Evolutionary conservation across 2,329 filamentous ascomycete genomes (phyloP).

Genomic region (Aspergillus transmontanensis): DNA sequence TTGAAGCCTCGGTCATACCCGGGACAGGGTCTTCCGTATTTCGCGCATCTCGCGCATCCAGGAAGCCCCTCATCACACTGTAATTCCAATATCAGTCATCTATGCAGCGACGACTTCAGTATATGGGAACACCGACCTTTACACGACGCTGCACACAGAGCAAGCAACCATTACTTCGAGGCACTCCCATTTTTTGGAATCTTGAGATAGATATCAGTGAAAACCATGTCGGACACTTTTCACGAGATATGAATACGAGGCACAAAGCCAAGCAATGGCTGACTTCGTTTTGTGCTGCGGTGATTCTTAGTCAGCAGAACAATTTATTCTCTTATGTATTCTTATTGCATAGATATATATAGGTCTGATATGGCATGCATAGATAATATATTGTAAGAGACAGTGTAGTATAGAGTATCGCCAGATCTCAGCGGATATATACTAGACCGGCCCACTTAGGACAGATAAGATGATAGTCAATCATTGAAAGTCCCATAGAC

Average conservation of each 20-base stretch:
- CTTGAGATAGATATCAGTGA: no score
- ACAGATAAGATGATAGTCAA: no score
- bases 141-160: conserved; percentile 32
- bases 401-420: no score
- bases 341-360: not conserved
- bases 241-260: conserved; percentile 1
- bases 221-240: not conserved
- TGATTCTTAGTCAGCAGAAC: not conserved
- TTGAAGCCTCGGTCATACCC: conserved; percentile 38
- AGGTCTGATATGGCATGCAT: no score
- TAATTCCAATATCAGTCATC: conserved; percentile 5
- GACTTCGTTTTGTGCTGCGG: not conserved
- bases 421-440: no score
- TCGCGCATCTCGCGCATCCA: conserved; percentile 36
- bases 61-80: conserved; percentile 39
- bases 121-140: conserved; percentile 20
- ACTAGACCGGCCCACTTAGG: no score
- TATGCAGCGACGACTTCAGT: not conserved
- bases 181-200: conserved; percentile 21
- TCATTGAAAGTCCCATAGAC: no score
- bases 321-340: not conserved
- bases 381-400: no score
- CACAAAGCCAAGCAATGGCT: not conserved
- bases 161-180: conserved; percentile 29
- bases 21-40: conserved; percentile 35